A percentile compares a stretch with the other conserved stretches of the same genome.
Evolutionary conservation across 192 early-diverging fungal genomes (phyloP).

Genomic region (Backusella westeae): DNA sequence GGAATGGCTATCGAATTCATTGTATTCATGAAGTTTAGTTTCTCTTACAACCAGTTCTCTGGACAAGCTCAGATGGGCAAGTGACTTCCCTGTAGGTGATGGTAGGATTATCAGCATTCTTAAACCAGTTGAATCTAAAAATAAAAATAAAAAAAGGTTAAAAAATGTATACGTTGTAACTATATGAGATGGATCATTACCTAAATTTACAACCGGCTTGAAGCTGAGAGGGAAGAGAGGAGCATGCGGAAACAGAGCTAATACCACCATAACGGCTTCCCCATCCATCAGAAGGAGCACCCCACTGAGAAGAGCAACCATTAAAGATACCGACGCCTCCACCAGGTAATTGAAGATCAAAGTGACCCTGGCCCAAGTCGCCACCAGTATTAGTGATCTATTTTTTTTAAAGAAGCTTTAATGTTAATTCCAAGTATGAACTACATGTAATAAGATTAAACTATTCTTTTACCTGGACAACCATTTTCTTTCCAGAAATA

Average conservation of each 20-base stretch:
- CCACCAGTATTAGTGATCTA: constrained; percentile 29
- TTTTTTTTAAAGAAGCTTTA: background rate
- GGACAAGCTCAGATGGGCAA: constrained; percentile 15
- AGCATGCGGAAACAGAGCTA: constrained; percentile 8
- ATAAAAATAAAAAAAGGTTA: background rate
- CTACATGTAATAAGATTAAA: background rate
- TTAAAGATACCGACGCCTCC: constrained; percentile 34
- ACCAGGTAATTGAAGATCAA: constrained; percentile 32
- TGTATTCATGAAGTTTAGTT: background rate
- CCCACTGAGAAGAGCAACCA: constrained; percentile 22
- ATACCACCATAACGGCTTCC: constrained; percentile 24
- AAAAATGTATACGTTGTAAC: background rate
- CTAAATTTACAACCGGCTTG: constrained; percentile 29
- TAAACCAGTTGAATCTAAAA: constrained; percentile 26
- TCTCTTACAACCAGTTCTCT: constrained; percentile 19
- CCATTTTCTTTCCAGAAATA: constrained; percentile 27
- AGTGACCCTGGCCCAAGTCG: constrained; percentile 22
- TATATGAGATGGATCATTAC: background rate
- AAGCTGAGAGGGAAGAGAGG: constrained; percentile 15
- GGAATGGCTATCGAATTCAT: no score
- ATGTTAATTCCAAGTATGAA: background rate
- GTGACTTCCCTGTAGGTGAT: constrained; percentile 24
- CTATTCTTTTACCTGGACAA: constrained; percentile 20
- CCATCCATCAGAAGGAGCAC: constrained; percentile 14
- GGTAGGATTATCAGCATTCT: constrained; percentile 22